These are phyloP conservation scores for Gastrolobium villosum DNA, from an alignment of 306 rosid genomes.

Conservation along the genomic window DNA sequence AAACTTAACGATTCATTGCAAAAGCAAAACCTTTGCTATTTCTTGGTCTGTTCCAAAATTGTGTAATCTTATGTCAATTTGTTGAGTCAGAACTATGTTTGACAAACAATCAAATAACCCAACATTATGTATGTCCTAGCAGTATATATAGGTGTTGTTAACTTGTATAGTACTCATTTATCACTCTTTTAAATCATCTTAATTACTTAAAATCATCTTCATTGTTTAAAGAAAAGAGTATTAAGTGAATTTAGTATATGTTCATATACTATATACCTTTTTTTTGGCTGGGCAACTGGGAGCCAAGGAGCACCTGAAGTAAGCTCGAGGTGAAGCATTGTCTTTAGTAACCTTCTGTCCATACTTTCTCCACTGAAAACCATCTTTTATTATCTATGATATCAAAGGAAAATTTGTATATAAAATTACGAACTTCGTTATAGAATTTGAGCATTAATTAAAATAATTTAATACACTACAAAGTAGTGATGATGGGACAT, in stretches of 20 bases:
- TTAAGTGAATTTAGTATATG: not conserved
- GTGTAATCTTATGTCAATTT: not conserved
- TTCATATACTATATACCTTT: constrained; percentile 58
- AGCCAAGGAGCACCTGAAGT: constrained; percentile 79
- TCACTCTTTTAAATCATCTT: not conserved
- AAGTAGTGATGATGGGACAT: constrained; percentile 29
- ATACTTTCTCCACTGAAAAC: constrained; percentile 84
- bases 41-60: not conserved
- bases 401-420: constrained; percentile 5
- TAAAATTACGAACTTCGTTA: constrained; percentile 4
- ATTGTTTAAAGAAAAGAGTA: not conserved
- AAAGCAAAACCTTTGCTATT: not conserved
- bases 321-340: constrained; percentile 82
- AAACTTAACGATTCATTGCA: not conserved
- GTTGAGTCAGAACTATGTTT: not conserved
- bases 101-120: not conserved
- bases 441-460: not conserved
- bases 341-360: constrained; percentile 89
- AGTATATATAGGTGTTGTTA: not conserved
- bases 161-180: not conserved
- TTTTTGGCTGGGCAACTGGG: constrained; percentile 78
- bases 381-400: constrained; percentile 62
- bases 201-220: not conserved
- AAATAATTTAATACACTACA: not conserved
- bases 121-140: not conserved